Percentiles rank a stretch among this genome's conserved stretches.
phyloP scores from a whole-genome alignment of 345 rosid species.

The Pseudoturritis turrita region DNA sequence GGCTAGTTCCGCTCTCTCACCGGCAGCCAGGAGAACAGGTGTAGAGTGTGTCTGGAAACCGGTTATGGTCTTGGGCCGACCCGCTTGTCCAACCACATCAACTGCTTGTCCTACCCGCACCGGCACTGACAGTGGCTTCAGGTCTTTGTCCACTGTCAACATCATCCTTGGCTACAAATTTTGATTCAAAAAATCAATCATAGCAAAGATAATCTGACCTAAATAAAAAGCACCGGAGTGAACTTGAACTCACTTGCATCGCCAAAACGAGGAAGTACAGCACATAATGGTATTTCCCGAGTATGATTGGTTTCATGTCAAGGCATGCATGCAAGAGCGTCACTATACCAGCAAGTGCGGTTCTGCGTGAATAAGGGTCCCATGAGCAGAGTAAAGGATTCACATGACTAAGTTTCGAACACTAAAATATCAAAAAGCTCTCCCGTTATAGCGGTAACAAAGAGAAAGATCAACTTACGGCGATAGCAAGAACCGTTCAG shows the following conservation, averaged over 20 bases:
- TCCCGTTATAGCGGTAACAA: not conserved
- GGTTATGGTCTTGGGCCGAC: conserved; percentile 91
- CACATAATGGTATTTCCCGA: conserved; percentile 85
- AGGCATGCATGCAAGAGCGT: conserved; percentile 84
- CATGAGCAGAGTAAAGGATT: not conserved
- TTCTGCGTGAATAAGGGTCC: conserved; percentile 36
- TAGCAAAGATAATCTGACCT: not conserved
- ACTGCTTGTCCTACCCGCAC: conserved; percentile 97
- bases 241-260: conserved; percentile 60
- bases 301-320: conserved; percentile 75
- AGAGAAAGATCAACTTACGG: conserved; percentile 52
- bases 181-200: not conserved
- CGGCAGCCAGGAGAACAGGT: conserved; percentile 92
- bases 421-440: not conserved
- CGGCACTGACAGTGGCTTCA: conserved; percentile 79
- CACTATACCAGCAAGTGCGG: conserved; percentile 86
- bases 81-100: conserved; percentile 97
- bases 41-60: conserved; percentile 97
- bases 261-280: conserved; percentile 92
- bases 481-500: conserved; percentile 82
- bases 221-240: not conserved
- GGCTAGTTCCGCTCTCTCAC: conserved; percentile 92
- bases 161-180: conserved; percentile 86
- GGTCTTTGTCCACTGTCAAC: conserved; percentile 77
- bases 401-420: not conserved